Conservation (phyloP, 2,329 filamentous ascomycete species). For the Hysterium pulicare region DNA sequence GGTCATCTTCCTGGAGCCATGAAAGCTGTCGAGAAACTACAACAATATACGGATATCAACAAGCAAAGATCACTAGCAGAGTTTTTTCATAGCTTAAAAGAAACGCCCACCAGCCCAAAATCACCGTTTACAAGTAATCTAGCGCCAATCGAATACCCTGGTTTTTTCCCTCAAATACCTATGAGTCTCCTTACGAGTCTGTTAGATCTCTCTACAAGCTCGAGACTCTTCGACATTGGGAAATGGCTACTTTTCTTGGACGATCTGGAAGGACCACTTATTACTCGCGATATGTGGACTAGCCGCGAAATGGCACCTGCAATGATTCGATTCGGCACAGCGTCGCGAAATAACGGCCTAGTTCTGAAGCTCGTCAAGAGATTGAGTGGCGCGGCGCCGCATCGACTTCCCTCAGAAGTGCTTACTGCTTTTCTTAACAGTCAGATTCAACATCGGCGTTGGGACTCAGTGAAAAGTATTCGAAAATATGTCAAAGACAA, state of each 20-base stretch:
- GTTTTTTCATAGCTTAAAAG: constrained; percentile 39
- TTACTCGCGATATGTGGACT: constrained; percentile 44
- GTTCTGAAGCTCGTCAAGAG: constrained; percentile 29
- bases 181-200: constrained; percentile 48
- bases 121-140: constrained; percentile 24
- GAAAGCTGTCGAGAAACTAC: constrained; percentile 36
- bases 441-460: constrained; percentile 40
- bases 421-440: constrained; percentile 41
- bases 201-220: constrained; percentile 49
- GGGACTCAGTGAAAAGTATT: constrained; percentile 40
- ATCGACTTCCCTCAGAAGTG: constrained; percentile 32
- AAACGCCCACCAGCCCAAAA: constrained; percentile 12
- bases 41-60: constrained; percentile 42
- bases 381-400: constrained; percentile 15
- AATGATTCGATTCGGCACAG: constrained; percentile 53
- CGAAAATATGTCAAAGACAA: constrained; percentile 28
- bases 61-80: constrained; percentile 40
- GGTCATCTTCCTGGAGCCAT: constrained; percentile 40
- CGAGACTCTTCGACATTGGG: constrained; percentile 48
- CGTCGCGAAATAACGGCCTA: constrained; percentile 44
- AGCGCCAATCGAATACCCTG: constrained; percentile 42
- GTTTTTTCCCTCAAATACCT: constrained; percentile 46
- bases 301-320: constrained; percentile 50
- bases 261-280: constrained; percentile 54
- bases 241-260: constrained; percentile 52